These are phyloP conservation scores for Fusarium scirpi DNA, from an alignment of 2,329 filamentous ascomycete species.

Conservation along the genomic window DNA sequence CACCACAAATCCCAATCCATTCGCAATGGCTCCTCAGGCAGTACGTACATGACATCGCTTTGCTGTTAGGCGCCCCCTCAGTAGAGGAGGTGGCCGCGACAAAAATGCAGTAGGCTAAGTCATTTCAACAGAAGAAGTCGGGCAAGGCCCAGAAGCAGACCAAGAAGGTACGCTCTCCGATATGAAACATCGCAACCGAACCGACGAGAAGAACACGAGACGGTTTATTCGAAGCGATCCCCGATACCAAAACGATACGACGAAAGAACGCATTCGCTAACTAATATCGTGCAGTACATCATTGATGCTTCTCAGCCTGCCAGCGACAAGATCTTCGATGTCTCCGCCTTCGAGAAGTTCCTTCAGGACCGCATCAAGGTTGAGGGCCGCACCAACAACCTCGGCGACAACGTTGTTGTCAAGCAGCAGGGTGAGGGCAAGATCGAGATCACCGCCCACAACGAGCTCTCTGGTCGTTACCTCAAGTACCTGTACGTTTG, in stretches of 20 bases:
- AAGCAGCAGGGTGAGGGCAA: conserved; percentile 94
- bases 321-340: conserved; percentile 99
- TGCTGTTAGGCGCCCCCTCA: conserved; percentile 78
- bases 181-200: neutral
- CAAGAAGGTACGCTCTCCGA: conserved; percentile 75
- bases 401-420: conserved; percentile 93
- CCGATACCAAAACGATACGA: conserved; percentile 4
- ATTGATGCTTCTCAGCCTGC: conserved; percentile 99
- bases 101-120: conserved; percentile 95
- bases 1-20: conserved; percentile 32
- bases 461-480: conserved; percentile 98
- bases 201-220: neutral
- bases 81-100: conserved; percentile 37
- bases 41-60: conserved; percentile 92
- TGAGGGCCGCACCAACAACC: conserved; percentile 97
- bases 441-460: conserved; percentile 97
- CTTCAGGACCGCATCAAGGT: conserved; percentile 99
- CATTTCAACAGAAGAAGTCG: conserved; percentile 73
- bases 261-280: conserved; percentile 27
- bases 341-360: conserved; percentile 99
- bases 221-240: neutral
- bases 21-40: conserved; percentile 85
- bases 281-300: conserved; percentile 76
- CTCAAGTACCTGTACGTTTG: conserved; percentile 95
- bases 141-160: conserved; percentile 82